Base-by-base conservation (phyloP, 306 rosid genomes). In the Malus fusca region DNA sequence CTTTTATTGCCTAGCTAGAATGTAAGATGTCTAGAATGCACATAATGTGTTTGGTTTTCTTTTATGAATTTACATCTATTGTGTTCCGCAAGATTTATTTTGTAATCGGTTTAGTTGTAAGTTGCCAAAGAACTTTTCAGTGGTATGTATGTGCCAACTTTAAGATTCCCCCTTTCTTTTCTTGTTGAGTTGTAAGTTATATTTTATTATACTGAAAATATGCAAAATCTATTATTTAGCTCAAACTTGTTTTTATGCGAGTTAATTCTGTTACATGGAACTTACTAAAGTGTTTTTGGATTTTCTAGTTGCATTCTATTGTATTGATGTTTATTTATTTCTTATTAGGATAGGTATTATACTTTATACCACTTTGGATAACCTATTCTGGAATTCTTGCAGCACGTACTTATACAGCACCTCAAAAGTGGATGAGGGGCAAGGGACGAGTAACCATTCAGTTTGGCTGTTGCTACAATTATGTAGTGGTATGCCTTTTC, bases 401-500 rank as follows among this genome's bases (percentile, higher is more conserved):
- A 96, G 99, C 75, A 21, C 88, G 96, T 67, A 96, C 99, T 21
- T 96, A 68, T 82, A 62, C 93, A 2, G 98, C 98, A 74, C 99
- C 99, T 28, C 86, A 77, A 62, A 92, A 92, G 86, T 96, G 98
- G 98, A 96, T 92, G 97, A 87, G 84, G 88, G 99, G 99, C 51
- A 96, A 96, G 90, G 98, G 99, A 46, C 99, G 97, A 33, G 88
- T 89, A 67, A 90, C 98, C 52, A 80, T 96, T 70, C 98, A 96
- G 83, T 96, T 90, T 61, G 99, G 99, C 51, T 96, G 99, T 68
- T 96, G 99, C 77, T 96, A 92, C 87, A 96, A 96, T 75, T 96
- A 96, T 85, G 96, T 94, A 68, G 52, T 74, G 75, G 99, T 96
- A 78, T 87, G 91, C 84, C 25, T 69, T 58, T 71, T 53, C 8